Evolutionary conservation across 805 yeast genomes (phyloP).

Genomic region (Candida coquimbonensis): DNA sequence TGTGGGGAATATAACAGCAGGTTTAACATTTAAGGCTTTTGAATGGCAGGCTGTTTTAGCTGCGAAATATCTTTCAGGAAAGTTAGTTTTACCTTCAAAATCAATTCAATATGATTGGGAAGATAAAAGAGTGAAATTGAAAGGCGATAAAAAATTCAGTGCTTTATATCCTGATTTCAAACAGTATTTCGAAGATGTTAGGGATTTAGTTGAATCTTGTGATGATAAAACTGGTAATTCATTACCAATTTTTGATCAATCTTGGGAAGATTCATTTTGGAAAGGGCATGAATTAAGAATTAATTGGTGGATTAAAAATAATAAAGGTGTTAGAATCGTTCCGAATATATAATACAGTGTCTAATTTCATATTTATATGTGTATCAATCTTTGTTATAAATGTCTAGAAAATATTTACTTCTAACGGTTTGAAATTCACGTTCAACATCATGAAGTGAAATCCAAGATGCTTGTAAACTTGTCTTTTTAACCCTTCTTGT

Average conservation of each 20-base stretch:
- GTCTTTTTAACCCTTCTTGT: not conserved
- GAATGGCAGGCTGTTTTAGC: constrained; percentile 44
- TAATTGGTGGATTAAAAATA: constrained; percentile 5
- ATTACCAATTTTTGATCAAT: constrained; percentile 4
- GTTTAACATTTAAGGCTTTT: constrained; percentile 41
- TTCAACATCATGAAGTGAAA: constrained; percentile 7
- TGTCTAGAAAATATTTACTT: constrained; percentile 6
- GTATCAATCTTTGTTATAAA: not conserved
- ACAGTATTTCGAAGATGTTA: constrained; percentile 4
- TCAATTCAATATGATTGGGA: constrained; percentile 27
- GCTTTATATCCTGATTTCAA: constrained; percentile 3
- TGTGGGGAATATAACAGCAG: constrained; percentile 32
- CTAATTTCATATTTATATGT: no score
- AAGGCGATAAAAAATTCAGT: not conserved
- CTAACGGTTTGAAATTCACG: constrained; percentile 4
- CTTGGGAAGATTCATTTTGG: constrained; percentile 9
- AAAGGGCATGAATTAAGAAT: constrained; percentile 7
- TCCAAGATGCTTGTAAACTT: constrained; percentile 5
- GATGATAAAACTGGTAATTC: constrained; percentile 1
- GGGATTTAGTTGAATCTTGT: constrained; percentile 1
- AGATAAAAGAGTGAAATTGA: not conserved
- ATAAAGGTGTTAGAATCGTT: not conserved
- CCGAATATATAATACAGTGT: no score
- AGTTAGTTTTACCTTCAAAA: constrained; percentile 29
- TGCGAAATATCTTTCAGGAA: constrained; percentile 46